Percentiles rank a stretch among this genome's conserved stretches.
phyloP scores from a whole-genome alignment of 2,329 filamentous ascomycete species.

The Blumeriella jaapii region DNA sequence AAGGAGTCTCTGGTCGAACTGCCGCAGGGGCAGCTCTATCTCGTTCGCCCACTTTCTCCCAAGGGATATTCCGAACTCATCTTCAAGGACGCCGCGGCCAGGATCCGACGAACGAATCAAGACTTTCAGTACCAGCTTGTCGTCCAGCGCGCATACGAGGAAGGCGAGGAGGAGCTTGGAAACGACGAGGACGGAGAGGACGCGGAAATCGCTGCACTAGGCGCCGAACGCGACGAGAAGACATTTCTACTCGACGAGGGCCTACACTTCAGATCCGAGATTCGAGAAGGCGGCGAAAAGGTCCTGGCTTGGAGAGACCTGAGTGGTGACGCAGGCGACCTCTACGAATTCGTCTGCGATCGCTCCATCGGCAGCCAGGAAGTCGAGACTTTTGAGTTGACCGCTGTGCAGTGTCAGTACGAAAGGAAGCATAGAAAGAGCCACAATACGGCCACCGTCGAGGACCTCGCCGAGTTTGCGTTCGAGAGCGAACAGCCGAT shows the following conservation, averaged over 20 bases:
- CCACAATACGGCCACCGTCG: constrained; percentile 67
- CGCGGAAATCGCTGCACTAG: constrained; percentile 61
- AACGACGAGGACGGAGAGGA: constrained; percentile 85
- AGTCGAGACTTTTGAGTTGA: constrained; percentile 68
- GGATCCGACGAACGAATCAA: constrained; percentile 83
- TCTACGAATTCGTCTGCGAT: constrained; percentile 98
- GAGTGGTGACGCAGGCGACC: constrained; percentile 83
- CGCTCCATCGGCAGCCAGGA: constrained; percentile 55
- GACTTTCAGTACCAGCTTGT: constrained; percentile 97
- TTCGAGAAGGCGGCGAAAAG: constrained; percentile 67
- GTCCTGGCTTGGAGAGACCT: constrained; percentile 91
- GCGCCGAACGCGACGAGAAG: constrained; percentile 86
- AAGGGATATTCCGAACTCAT: constrained; percentile 99
- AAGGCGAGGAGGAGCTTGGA: constrained; percentile 86
- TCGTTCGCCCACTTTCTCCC: constrained; percentile 86
- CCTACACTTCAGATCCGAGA: constrained; percentile 76
- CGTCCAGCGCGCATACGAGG: constrained; percentile 90
- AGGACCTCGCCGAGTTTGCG: constrained; percentile 71
- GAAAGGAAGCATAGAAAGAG: constrained; percentile 84
- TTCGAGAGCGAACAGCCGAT: constrained; percentile 58
- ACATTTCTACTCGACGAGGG: constrained; percentile 90
- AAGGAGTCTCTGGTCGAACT: constrained; percentile 92
- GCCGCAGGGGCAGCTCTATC: constrained; percentile 89
- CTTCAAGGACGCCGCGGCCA: constrained; percentile 91
- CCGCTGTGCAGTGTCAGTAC: constrained; percentile 90